Base-by-base conservation (phyloP, 202 grass and related monocot species). In the Setaria italica region DNA sequence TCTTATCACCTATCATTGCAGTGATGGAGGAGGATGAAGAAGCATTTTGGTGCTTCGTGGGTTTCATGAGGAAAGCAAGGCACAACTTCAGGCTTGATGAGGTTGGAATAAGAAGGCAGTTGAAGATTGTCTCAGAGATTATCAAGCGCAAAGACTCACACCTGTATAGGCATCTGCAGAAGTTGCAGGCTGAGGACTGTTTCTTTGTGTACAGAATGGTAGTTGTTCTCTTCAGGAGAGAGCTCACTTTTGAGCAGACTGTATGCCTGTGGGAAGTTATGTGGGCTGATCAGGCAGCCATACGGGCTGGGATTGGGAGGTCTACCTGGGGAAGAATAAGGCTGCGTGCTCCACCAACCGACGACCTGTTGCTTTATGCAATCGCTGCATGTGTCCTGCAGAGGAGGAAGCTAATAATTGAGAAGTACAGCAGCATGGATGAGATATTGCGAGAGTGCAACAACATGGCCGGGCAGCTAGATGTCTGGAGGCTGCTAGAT, bases 151-250 rank as follows among this genome's bases (percentile, higher is more conserved):
- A 99, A 82, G 97, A 99, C 70, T 96, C 94, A 0, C 91, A 99
- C 73, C 83, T 99, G 16, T 99, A 90, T 58, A 92, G 72, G 53
- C 97, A 99, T 77, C 72, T 96, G 54, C 90, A 99, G 87, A 94
- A 96, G 82, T 62, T 96, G 79, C 93, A 96, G 85, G 93, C 97
- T 0, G 93, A 99, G 88, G 97, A 96, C 85, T 99, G 93, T 81
- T 99, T 94, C 89, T 99, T 99, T 62, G 93, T 96, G 29, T 99
- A 99, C 72, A 93, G 97, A 88, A 99, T 99, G 97, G 97, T 99
- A 25, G 88, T 96, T 21, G 92, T 96, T 34, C 85, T 99, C 64
- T 96, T 99, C 70, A 88, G 93, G 76, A 93, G 97, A 82, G 97
- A 99, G 72, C 93, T 96, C 37, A 92, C 90, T 6, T 99, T 96